A percentile compares a stretch with the other conserved stretches of the same genome.
Evolutionary conservation across 139 green algal species (phyloP).

Genomic region (Volvox reticuliferus): DNA sequence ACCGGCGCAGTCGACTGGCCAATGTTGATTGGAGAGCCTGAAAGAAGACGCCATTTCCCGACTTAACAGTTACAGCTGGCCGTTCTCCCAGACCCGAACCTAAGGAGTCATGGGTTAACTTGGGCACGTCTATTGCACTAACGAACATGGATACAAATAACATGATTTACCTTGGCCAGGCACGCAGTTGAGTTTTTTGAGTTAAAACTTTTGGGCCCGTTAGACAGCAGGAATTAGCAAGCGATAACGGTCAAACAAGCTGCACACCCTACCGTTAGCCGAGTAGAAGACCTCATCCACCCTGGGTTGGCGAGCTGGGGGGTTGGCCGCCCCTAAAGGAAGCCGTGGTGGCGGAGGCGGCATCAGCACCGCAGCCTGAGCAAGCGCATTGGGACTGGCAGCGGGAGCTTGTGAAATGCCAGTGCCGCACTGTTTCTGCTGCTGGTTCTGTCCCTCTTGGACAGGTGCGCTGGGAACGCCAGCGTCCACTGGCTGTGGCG

Average conservation of each 20-base stretch:
- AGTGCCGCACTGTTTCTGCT: neutral
- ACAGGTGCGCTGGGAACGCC: neutral
- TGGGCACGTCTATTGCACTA: no score
- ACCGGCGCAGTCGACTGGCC: neutral
- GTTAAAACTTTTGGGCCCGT: neutral
- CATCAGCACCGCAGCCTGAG: neutral
- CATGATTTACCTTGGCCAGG: neutral
- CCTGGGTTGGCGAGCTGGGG: neutral
- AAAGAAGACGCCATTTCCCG: neutral
- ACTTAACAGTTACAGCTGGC: neutral
- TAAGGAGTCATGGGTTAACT: neutral
- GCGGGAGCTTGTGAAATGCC: neutral
- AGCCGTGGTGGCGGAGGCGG: neutral
- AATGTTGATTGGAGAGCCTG: slow-evolving; percentile 36
- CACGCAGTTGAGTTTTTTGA: neutral
- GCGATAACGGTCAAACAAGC: neutral
- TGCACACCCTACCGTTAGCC: slow-evolving; percentile 18
- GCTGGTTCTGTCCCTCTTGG: neutral
- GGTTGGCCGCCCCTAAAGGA: neutral
- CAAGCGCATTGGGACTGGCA: neutral
- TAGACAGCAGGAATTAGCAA: neutral
- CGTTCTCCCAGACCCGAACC: neutral
- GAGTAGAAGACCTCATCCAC: slow-evolving; percentile 25
- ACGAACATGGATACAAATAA: neutral
- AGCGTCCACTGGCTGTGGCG: neutral